phyloP scores from a whole-genome alignment of 352 stramenopile genomes.

The Pythium diclinum region DNA sequence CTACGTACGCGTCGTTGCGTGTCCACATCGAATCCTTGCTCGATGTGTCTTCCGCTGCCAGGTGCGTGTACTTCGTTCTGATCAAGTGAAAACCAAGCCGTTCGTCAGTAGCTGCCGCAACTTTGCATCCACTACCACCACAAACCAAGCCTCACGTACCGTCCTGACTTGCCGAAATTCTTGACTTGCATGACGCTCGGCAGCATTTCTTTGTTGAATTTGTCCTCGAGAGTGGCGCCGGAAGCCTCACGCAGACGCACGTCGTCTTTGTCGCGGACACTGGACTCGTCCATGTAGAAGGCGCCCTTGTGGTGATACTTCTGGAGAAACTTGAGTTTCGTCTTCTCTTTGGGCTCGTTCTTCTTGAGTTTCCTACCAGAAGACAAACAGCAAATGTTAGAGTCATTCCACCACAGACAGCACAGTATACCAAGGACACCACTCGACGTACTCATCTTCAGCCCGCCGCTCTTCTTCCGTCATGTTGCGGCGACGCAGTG shows the following conservation, averaged over 20 bases:
- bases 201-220: conserved; percentile 92
- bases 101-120: neutral
- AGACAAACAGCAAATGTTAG: neutral
- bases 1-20: conserved; percentile 54
- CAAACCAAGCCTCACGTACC: conserved; percentile 37
- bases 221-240: conserved; percentile 90
- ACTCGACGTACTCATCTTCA: conserved; percentile 82
- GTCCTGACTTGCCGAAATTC: conserved; percentile 96
- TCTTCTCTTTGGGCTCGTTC: conserved; percentile 75
- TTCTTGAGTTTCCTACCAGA: conserved; percentile 72
- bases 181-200: conserved; percentile 97
- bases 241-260: conserved; percentile 89
- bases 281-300: conserved; percentile 97
- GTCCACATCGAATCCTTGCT: conserved; percentile 75
- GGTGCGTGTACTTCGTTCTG: conserved; percentile 97
- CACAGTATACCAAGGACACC: neutral
- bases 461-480: conserved; percentile 93
- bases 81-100: neutral
- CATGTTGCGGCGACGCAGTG: conserved; percentile 86
- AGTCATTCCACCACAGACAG: neutral
- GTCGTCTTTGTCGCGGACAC: conserved; percentile 84
- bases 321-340: conserved; percentile 94
- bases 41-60: conserved; percentile 97
- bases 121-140: neutral
- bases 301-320: conserved; percentile 99